A percentile compares a stretch with the other conserved stretches of the same genome.
phyloP scores from a whole-genome alignment of 768 basidiomycete genomes.

The Leccinum variicolor region DNA sequence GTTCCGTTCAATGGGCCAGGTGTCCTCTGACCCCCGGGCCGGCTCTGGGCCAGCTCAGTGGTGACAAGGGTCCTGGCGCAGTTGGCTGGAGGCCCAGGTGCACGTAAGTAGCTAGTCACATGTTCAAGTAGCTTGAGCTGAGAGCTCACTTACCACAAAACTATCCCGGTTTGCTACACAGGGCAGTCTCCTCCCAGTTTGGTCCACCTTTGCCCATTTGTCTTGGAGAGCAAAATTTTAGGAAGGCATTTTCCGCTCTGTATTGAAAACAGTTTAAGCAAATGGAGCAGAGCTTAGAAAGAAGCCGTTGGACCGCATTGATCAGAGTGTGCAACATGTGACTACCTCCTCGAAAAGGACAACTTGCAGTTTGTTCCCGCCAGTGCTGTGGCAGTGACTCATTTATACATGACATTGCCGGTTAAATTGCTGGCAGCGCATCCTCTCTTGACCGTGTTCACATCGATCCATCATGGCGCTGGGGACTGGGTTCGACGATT shows the following conservation, averaged over 20 bases:
- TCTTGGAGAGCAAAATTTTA: background rate
- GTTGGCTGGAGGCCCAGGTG: background rate
- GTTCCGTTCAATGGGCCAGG: background rate
- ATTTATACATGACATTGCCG: background rate
- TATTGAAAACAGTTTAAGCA: background rate
- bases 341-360: background rate
- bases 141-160: background rate
- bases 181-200: no score
- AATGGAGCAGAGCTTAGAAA: background rate
- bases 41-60: background rate
- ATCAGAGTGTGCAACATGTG: background rate
- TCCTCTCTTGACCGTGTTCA: background rate
- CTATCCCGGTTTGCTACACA: no score
- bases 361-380: background rate
- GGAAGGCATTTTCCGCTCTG: background rate
- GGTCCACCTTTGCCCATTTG: no score
- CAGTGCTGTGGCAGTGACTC: background rate
- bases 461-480: constrained; percentile 9
- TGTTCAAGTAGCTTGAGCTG: background rate
- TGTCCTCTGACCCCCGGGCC: background rate
- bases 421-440: background rate
- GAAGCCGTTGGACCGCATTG: background rate
- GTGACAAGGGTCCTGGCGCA: background rate
- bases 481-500: constrained; percentile 23
- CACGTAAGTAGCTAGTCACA: no score